A percentile compares a stretch with the other conserved stretches of the same genome.
Evolutionary conservation across 192 early-diverging fungal genomes (phyloP).

Genomic region (Phlyctochytrium bullatum): DNA sequence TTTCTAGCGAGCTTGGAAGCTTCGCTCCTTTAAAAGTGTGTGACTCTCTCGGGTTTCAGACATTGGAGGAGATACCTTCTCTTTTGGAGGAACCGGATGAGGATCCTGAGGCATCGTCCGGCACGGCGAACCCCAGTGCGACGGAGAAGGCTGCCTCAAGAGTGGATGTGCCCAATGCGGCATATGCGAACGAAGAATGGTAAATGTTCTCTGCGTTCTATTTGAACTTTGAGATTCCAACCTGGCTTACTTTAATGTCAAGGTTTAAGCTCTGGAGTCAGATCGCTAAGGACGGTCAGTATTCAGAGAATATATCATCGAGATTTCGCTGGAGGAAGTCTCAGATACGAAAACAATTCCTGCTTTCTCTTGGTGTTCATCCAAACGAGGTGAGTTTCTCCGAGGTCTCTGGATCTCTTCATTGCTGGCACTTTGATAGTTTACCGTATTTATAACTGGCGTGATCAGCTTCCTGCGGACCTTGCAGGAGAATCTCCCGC

Average conservation of each 20-base stretch:
- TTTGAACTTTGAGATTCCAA: too few relatives aligned
- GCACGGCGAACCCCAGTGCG: not conserved
- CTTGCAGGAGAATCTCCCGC: not conserved
- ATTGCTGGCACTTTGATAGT: not conserved
- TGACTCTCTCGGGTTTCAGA: too few relatives aligned
- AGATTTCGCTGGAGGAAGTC: conserved; percentile 51
- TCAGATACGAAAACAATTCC: conserved; percentile 29
- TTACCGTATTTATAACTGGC: not conserved
- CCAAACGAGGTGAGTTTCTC: conserved; percentile 29
- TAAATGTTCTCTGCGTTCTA: not conserved
- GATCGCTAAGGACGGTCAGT: conserved; percentile 28
- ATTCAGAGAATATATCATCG: conserved; percentile 23
- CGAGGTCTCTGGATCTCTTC: not conserved
- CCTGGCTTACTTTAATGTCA: not conserved
- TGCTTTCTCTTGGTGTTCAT: conserved; percentile 32
- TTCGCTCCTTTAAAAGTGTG: too few relatives aligned
- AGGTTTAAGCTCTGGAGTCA: conserved; percentile 35
- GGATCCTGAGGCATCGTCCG: conserved; percentile 5
- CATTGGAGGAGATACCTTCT: not conserved
- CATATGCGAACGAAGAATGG: conserved; percentile 21
- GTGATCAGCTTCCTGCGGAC: not conserved
- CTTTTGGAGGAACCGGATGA: conserved; percentile 6
- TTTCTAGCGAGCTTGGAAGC: too few relatives aligned
- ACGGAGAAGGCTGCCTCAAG: conserved; percentile 15
- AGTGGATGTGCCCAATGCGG: conserved; percentile 24